These are phyloP conservation scores for Vitis riparia DNA, from an alignment of 164 flowering plant genomes.

Conservation along the genomic window DNA sequence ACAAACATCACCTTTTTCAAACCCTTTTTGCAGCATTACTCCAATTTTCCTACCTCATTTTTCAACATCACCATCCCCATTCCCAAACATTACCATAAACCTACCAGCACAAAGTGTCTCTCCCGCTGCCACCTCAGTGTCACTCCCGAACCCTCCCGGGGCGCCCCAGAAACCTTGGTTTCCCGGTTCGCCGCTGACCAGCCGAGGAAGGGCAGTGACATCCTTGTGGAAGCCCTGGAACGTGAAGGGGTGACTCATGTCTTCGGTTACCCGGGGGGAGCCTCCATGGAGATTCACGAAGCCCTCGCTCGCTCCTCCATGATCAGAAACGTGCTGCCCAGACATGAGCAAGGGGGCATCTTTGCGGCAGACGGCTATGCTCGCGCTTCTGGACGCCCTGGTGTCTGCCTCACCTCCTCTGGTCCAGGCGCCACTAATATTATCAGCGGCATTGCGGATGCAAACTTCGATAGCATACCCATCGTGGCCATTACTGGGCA, in stretches of 20 bases:
- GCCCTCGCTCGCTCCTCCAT: constrained; percentile 60
- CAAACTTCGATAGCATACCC: constrained; percentile 62
- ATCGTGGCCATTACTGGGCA: constrained; percentile 76
- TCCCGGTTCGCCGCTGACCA: constrained; percentile 47
- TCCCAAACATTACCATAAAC: too few species aligned
- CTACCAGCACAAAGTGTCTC: too few species aligned
- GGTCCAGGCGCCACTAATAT: constrained; percentile 83
- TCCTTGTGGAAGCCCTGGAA: constrained; percentile 76
- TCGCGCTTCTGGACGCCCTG: constrained; percentile 54
- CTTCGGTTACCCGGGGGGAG: constrained; percentile 74
- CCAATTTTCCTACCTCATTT: too few species aligned
- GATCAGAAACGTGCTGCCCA: constrained; percentile 57
- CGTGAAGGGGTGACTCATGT: constrained; percentile 57
- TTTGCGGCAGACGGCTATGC: constrained; percentile 80
- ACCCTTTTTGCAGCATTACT: too few species aligned
- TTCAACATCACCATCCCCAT: too few species aligned
- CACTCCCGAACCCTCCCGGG: too few species aligned
- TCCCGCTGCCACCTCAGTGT: too few species aligned
- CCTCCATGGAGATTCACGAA: constrained; percentile 78
- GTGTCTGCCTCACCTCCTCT: constrained; percentile 76
- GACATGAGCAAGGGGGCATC: constrained; percentile 72
- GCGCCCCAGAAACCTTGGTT: constrained; percentile 8
- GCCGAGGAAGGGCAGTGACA: constrained; percentile 63
- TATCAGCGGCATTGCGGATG: constrained; percentile 75
- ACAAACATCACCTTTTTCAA: too few species aligned